Evolutionary conservation across 2,329 filamentous ascomycete genomes (phyloP).

Genomic region (Nemania sp.): DNA sequence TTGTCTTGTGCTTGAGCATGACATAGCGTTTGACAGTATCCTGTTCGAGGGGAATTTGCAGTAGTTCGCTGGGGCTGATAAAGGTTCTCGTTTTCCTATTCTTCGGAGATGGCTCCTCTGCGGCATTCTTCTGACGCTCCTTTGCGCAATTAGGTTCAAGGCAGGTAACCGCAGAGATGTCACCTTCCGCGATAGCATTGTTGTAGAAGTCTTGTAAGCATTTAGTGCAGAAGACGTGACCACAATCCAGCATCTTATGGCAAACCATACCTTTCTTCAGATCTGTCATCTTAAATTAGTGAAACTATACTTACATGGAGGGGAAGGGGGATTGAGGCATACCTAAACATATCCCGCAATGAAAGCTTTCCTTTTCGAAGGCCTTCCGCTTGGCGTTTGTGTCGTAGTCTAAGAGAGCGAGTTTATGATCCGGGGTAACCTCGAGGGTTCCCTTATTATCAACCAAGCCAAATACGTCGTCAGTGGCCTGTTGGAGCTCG

Average conservation of each 20-base stretch:
- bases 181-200: slow-evolving; percentile 85
- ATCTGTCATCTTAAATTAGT: slow-evolving; percentile 62
- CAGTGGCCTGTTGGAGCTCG: slow-evolving; percentile 68
- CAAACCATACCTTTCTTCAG: slow-evolving; percentile 89
- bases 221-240: slow-evolving; percentile 89
- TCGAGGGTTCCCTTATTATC: slow-evolving; percentile 61
- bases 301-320: not conserved
- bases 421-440: slow-evolving; percentile 70
- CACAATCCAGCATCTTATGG: slow-evolving; percentile 84
- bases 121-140: slow-evolving; percentile 58
- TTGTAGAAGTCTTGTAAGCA: slow-evolving; percentile 94
- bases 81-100: slow-evolving; percentile 73
- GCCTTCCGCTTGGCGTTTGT: slow-evolving; percentile 77
- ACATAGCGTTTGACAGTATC: slow-evolving; percentile 87
- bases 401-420: slow-evolving; percentile 82
- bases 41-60: slow-evolving; percentile 78
- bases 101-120: slow-evolving; percentile 49
- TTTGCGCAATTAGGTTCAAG: slow-evolving; percentile 83
- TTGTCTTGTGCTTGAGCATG: slow-evolving; percentile 89
- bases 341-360: slow-evolving; percentile 86
- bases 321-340: slow-evolving; percentile 41
- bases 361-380: slow-evolving; percentile 87
- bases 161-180: slow-evolving; percentile 83
- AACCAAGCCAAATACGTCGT: slow-evolving; percentile 70
- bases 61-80: slow-evolving; percentile 84